These are phyloP conservation scores for Leucosporidium creatinivorum DNA, from an alignment of 768 basidiomycete species.

Conservation along the genomic window DNA sequence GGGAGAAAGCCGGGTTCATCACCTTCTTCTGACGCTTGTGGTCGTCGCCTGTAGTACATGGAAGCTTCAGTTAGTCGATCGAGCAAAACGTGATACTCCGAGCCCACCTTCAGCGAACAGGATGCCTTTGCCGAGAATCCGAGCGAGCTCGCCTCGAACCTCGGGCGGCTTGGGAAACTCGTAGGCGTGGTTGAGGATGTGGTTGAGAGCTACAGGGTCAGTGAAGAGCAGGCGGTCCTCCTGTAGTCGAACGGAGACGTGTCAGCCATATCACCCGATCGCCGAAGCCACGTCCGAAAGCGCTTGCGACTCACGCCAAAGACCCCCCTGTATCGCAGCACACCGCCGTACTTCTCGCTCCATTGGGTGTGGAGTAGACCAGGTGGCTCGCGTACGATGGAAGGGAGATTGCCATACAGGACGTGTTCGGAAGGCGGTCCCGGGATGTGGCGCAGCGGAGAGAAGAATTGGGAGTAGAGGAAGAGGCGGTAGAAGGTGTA, in stretches of 20 bases:
- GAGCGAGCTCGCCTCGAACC: slow-evolving; percentile 23
- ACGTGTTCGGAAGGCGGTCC: slow-evolving; percentile 1
- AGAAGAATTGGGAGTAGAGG: background rate
- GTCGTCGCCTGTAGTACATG: slow-evolving; percentile 12
- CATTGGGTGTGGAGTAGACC: slow-evolving; percentile 52
- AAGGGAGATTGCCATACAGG: slow-evolving; percentile 8
- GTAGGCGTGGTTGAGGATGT: slow-evolving; percentile 26
- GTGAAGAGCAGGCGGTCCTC: slow-evolving; percentile 18
- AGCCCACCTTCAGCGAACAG: slow-evolving; percentile 31
- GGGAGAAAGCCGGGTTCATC: slow-evolving; percentile 27
- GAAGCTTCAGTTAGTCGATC: background rate
- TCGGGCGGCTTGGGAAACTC: slow-evolving; percentile 31
- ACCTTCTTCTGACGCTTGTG: slow-evolving; percentile 31
- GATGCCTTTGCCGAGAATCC: slow-evolving; percentile 32
- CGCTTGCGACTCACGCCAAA: slow-evolving; percentile 49
- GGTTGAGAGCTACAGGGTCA: slow-evolving; percentile 27
- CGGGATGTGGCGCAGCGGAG: slow-evolving; percentile 10
- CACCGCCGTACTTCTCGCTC: slow-evolving; percentile 52
- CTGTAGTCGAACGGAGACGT: background rate
- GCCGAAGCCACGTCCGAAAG: background rate
- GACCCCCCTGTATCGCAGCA: slow-evolving; percentile 54
- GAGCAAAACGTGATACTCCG: too few species aligned
- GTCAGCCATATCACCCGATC: background rate
- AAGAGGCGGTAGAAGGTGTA: slow-evolving; percentile 1
- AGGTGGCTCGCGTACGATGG: slow-evolving; percentile 39